Conservation (phyloP, 2,329 filamentous ascomycete species). For the Colletotrichum siamense region DNA sequence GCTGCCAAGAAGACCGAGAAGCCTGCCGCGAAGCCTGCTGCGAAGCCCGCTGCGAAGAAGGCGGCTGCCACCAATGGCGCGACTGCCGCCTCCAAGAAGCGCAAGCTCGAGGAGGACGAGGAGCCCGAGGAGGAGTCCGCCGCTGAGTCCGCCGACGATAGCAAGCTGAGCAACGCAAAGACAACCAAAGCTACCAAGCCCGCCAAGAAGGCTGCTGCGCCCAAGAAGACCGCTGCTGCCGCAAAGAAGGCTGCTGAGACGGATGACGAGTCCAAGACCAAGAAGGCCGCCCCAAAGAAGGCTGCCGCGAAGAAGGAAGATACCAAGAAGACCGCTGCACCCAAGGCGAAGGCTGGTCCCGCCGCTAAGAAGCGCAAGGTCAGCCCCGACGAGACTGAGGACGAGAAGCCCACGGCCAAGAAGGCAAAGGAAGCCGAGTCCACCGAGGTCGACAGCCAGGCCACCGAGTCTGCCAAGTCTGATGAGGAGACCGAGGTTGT, state of each 20-base stretch:
- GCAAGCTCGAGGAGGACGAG: conserved; percentile 9
- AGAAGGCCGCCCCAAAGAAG: conserved; percentile 56
- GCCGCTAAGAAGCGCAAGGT: conserved; percentile 25
- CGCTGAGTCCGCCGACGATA: not conserved
- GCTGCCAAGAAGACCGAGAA: conserved; percentile 26
- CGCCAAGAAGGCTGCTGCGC: conserved; percentile 36
- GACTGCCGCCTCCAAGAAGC: conserved; percentile 22
- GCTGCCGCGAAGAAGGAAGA: conserved; percentile 51
- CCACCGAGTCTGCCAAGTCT: conserved; percentile 16
- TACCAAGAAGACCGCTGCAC: conserved; percentile 8
- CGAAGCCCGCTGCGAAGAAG: conserved; percentile 26
- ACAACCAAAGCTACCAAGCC: conserved; percentile 28
- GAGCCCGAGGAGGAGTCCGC: not conserved
- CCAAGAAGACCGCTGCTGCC: conserved; percentile 19
- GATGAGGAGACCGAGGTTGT: conserved; percentile 7
- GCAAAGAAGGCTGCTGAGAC: conserved; percentile 42
- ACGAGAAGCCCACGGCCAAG: conserved; percentile 25
- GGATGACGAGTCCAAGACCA: conserved; percentile 25
- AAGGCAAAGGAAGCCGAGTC: conserved; percentile 22
- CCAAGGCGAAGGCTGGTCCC: conserved; percentile 12
- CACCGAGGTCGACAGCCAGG: conserved; percentile 19
- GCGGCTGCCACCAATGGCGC: conserved; percentile 31
- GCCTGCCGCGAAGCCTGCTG: conserved; percentile 26
- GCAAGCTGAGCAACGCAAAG: conserved; percentile 1
- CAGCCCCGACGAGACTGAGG: conserved; percentile 10